Conservation (phyloP, 441 rosid species). For the Erysimum pusillum region DNA sequence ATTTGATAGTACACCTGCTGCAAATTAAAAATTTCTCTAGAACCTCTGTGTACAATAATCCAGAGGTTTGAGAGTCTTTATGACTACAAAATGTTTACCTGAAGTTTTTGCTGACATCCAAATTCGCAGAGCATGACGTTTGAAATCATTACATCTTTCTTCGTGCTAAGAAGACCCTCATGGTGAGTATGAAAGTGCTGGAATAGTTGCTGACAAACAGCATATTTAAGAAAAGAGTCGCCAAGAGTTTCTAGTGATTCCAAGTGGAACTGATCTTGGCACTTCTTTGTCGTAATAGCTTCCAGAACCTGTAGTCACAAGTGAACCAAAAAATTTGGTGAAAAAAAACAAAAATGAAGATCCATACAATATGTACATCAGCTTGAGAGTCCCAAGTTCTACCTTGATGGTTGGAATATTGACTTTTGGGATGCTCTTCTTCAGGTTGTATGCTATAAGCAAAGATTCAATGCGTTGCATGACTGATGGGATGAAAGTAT, state of each 20-base stretch:
- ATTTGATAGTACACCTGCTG: not conserved
- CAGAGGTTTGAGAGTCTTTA: not conserved
- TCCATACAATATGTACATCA: not conserved
- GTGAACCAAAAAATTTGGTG: constrained; percentile 13
- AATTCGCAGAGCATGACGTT: constrained; percentile 75
- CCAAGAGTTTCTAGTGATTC: constrained; percentile 95
- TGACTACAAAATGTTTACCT: constrained; percentile 53
- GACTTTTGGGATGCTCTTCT: constrained; percentile 57
- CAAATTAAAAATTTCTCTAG: not conserved
- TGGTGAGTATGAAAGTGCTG: constrained; percentile 59
- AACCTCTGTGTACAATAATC: constrained; percentile 4
- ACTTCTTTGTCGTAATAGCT: constrained; percentile 85
- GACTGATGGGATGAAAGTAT: constrained; percentile 74
- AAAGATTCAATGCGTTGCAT: constrained; percentile 84
- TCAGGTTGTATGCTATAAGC: constrained; percentile 76
- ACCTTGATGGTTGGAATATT: constrained; percentile 83
- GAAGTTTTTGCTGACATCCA: constrained; percentile 77
- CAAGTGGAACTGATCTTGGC: constrained; percentile 83
- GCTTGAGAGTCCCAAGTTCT: constrained; percentile 11
- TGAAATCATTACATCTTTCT: constrained; percentile 68
- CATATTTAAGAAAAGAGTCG: constrained; percentile 91
- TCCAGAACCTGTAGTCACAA: constrained; percentile 69
- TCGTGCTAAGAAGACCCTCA: constrained; percentile 83
- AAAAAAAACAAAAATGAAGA: not conserved
- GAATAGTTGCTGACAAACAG: constrained; percentile 77